phyloP scores from a whole-genome alignment of 768 basidiomycete genomes.

The Rossbeevera mucosa region DNA sequence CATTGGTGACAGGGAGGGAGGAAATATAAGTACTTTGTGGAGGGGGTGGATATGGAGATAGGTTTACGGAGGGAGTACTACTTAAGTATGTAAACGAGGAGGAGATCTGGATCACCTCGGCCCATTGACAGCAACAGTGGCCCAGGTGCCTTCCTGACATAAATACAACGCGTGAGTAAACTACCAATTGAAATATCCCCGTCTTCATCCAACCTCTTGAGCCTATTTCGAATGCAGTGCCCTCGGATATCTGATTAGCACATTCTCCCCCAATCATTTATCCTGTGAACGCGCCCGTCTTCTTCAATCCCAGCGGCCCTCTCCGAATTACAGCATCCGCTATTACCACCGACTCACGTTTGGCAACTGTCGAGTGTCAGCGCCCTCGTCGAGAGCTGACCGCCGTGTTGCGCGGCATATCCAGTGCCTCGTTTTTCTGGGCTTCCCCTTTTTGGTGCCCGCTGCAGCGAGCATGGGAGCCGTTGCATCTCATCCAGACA shows the following conservation, averaged over 20 bases:
- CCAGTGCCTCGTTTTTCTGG: slow-evolving; percentile 1
- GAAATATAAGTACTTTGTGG: slow-evolving; percentile 40
- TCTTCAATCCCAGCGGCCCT: slow-evolving; percentile 28
- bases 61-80: slow-evolving; percentile 45
- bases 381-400: slow-evolving; percentile 2
- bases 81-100: slow-evolving; percentile 33
- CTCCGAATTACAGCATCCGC: slow-evolving; percentile 3
- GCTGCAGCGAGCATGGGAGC: slow-evolving; percentile 5
- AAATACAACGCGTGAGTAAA: slow-evolving; percentile 34
- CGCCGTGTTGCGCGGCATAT: slow-evolving; percentile 4
- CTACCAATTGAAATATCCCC: slow-evolving; percentile 17
- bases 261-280: slow-evolving; percentile 19
- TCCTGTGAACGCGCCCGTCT: slow-evolving; percentile 17
- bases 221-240: slow-evolving; percentile 36
- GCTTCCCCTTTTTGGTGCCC: slow-evolving; percentile 6
- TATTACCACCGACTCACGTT: slow-evolving; percentile 11
- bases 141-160: slow-evolving; percentile 34
- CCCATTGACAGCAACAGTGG: slow-evolving; percentile 30
- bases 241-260: slow-evolving; percentile 35
- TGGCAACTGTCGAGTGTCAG: slow-evolving; percentile 1
- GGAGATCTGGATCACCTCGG: slow-evolving; percentile 47
- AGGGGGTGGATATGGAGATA: slow-evolving; percentile 49
- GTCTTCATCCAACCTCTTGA: slow-evolving; percentile 22
- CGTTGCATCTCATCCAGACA: slow-evolving; percentile 17
- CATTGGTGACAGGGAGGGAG: slow-evolving; percentile 37